These are phyloP conservation scores for Tagetes patula DNA, from an alignment of 129 eudicot species.

Conservation along the genomic window DNA sequence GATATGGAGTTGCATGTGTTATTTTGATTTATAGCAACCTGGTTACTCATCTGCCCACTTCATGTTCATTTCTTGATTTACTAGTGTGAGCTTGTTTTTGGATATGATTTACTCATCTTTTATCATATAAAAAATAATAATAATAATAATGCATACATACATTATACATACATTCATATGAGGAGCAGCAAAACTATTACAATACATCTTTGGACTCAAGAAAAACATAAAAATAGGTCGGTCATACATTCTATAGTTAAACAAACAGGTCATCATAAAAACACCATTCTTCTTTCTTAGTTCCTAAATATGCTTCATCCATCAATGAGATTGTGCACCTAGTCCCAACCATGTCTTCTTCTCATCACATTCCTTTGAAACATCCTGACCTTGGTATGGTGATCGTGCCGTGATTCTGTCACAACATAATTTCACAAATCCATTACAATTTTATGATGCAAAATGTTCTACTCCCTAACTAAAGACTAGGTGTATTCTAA, in stretches of 20 bases:
- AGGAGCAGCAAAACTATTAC: constrained; percentile 21
- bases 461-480: neutral
- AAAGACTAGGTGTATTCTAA: no score
- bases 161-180: constrained; percentile 28
- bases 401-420: constrained; percentile 47
- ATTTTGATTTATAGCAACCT: no score
- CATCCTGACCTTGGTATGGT: constrained; percentile 36
- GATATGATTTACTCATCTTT: no score
- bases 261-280: neutral
- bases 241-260: constrained; percentile 18
- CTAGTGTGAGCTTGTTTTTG: no score
- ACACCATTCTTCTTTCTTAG: neutral
- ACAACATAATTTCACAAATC: constrained; percentile 9
- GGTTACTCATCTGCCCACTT: no score
- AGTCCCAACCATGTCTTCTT: constrained; percentile 63
- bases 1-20: no score
- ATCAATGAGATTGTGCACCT: constrained; percentile 39
- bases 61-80: no score
- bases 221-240: constrained; percentile 37
- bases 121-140: no score
- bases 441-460: neutral
- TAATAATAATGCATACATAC: neutral
- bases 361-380: constrained; percentile 44
- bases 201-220: constrained; percentile 24
- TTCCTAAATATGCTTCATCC: constrained; percentile 2